phyloP scores from a whole-genome alignment of 352 stramenopile genomes.

The Pythium chondricola region DNA sequence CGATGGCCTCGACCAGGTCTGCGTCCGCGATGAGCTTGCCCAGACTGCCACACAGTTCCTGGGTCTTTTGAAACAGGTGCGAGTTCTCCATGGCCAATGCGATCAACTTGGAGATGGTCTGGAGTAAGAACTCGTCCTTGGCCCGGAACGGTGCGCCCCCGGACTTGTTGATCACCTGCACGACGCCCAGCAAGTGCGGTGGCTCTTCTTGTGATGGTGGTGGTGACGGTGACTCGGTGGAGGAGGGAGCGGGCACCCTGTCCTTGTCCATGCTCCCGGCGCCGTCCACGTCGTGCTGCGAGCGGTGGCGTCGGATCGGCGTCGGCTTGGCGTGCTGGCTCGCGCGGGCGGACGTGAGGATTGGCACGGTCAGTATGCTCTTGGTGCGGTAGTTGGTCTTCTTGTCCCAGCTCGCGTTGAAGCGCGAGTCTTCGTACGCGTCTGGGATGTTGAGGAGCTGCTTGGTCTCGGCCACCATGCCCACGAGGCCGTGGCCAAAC shows the following conservation, averaged over 20 bases:
- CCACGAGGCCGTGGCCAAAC: conserved; percentile 71
- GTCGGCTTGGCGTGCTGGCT: not conserved
- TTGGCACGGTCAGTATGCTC: conserved; percentile 70
- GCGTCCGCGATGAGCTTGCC: conserved; percentile 56
- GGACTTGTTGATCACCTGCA: conserved; percentile 82
- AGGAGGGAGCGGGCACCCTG: too few species aligned
- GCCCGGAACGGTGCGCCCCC: conserved; percentile 62
- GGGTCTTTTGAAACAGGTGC: conserved; percentile 74
- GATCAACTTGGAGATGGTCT: conserved; percentile 73
- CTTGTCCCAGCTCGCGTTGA: conserved; percentile 73
- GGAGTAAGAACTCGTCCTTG: conserved; percentile 75
- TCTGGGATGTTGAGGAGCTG: conserved; percentile 65
- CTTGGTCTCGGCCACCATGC: conserved; percentile 57
- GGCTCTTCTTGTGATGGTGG: not conserved
- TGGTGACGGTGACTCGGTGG: not conserved
- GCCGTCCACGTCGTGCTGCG: conserved; percentile 18
- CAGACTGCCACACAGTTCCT: conserved; percentile 56
- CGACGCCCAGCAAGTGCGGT: conserved; percentile 53
- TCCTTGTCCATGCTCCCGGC: conserved; percentile 7
- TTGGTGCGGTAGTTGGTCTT: conserved; percentile 81
- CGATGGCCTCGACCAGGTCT: conserved; percentile 50
- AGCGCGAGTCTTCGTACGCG: conserved; percentile 67
- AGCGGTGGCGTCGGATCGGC: conserved; percentile 11
- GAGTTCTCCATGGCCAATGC: conserved; percentile 77
- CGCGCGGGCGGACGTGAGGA: conserved; percentile 38